Evolutionary conservation across 768 basidiomycete genomes (phyloP), one percentile per base, ranked within the genome.

Genomic region (Lyophyllum decastes): DNA sequence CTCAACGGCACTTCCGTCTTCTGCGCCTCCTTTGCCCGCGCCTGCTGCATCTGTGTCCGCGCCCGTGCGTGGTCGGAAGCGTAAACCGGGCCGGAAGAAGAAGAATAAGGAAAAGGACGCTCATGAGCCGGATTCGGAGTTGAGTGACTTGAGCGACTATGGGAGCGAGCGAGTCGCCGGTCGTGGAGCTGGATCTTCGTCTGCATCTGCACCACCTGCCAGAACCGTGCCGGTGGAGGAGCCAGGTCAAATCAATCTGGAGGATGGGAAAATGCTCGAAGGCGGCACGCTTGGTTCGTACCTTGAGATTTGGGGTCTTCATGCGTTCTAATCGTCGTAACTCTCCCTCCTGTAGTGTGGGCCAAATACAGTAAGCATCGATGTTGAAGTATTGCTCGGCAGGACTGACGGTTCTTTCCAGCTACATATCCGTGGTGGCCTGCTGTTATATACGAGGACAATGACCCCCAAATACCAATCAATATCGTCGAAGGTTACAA

Each of bases 381-480:
- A 17, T 41, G 7, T 7, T 41, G 5, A 7, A 3, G 40, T 16
- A 41, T n/a, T n/a, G n/a, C n/a, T 41, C 2, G n/a, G 11, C 17
- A 41, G n/a, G 45, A 19, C 21, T 46, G 44, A 43, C 47, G 52
- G 49, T 48, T 62, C 48, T 50, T 47, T 49, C 22, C 55, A 92
- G 92, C 76, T 34, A 82, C 86, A 0, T 95, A 78, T 64, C 94
- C 94, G 1, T 95, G 87, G 87, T 96, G 90, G 87, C 92, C 94
- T 40, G 94, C 88, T 9, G 85, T 90, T 9, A 81, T 95, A 16
- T 87, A 80, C 51, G 84, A 87, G 24, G 79, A 82, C 9, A 83
- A 86, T 40, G 83, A 88, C 47, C 70, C 76, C 1, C 69, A 68
- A 0, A 80, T 94, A n/a, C 89, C 89, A 34, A 43, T 51, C 22